These are phyloP conservation scores for Draba incana DNA, from an alignment of 345 rosid genomes.

Conservation along the genomic window DNA sequence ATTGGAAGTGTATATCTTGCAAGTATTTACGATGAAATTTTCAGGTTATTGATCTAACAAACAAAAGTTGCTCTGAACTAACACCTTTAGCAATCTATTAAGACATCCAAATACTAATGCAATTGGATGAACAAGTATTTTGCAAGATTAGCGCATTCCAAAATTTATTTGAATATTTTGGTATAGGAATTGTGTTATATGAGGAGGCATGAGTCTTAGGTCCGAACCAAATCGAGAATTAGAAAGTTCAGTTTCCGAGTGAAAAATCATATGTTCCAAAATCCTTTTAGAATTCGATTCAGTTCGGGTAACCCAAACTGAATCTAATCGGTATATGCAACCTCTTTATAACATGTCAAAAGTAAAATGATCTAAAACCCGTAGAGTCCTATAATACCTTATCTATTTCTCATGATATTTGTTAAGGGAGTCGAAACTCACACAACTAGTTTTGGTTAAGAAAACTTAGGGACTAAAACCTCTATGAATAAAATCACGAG, in stretches of 20 bases:
- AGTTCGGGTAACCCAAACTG: neutral
- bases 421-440: too few species aligned
- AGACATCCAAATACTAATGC: neutral
- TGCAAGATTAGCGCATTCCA: neutral
- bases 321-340: too few species aligned
- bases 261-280: neutral
- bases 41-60: neutral
- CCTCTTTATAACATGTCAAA: too few species aligned
- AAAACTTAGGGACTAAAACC: too few species aligned
- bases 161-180: neutral
- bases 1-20: slow-evolving; percentile 2
- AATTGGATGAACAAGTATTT: neutral
- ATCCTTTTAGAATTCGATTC: neutral
- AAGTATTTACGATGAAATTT: neutral
- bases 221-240: neutral
- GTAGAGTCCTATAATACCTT: too few species aligned
- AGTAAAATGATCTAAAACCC: too few species aligned
- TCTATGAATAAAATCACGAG: too few species aligned
- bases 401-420: too few species aligned
- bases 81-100: neutral
- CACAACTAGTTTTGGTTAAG: too few species aligned
- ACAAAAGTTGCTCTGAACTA: neutral
- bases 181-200: neutral
- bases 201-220: neutral
- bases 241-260: neutral